phyloP scores from a whole-genome alignment of 2,329 filamentous ascomycete genomes.

The Epichloe festucae region DNA sequence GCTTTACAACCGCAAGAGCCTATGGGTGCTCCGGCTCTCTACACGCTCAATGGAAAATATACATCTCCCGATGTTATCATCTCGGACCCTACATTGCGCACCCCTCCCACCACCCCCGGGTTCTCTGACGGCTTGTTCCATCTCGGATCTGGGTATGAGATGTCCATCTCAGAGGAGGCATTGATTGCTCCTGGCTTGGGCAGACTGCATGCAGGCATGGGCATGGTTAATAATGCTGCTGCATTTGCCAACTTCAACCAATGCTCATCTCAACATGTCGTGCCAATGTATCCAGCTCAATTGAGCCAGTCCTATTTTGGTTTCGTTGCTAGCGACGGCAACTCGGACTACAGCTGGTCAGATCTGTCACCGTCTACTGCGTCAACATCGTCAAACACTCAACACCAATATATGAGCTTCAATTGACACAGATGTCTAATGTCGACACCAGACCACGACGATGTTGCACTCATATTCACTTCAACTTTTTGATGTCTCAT shows the following conservation, averaged over 20 bases:
- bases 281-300: conserved; percentile 12
- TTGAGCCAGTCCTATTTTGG: conserved; percentile 30
- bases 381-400: conserved; percentile 19
- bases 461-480: background rate
- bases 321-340: conserved; percentile 21
- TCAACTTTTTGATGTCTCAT: background rate
- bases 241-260: conserved; percentile 31
- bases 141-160: conserved; percentile 26
- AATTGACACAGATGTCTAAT: conserved; percentile 7
- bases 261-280: conserved; percentile 24
- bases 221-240: conserved; percentile 27
- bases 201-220: conserved; percentile 33
- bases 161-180: conserved; percentile 32
- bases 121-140: conserved; percentile 28
- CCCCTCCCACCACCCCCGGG: conserved; percentile 40
- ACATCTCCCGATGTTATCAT: conserved; percentile 16
- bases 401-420: conserved; percentile 12
- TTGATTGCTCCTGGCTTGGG: conserved; percentile 34
- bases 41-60: conserved; percentile 19
- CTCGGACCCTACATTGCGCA: conserved; percentile 34
- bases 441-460: background rate
- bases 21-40: conserved; percentile 25
- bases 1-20: conserved; percentile 23
- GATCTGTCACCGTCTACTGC: conserved; percentile 25
- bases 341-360: conserved; percentile 38